Percentiles rank a stretch among this genome's conserved stretches.
Conservation (phyloP, 176 grass and related monocot species). For the Musa schizocarpa region DNA sequence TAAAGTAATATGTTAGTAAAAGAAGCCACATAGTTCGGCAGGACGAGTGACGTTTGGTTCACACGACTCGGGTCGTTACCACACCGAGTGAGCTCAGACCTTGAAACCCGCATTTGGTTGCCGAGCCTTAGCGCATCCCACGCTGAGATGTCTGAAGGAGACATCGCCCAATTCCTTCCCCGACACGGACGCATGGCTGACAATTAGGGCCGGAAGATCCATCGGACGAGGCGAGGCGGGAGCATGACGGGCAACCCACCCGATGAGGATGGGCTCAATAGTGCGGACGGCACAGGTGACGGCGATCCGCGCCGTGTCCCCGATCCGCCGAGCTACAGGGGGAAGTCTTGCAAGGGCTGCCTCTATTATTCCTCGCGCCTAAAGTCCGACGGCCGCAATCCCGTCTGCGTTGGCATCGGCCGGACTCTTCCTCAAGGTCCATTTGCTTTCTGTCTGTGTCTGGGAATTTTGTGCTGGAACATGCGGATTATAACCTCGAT, state of each 20-base stretch:
- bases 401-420: slow-evolving; percentile 77
- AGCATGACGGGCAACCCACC: not conserved
- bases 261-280: not conserved
- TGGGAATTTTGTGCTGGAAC: not conserved
- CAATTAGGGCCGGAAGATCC: no score
- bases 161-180: no score
- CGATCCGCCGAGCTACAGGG: slow-evolving; percentile 20
- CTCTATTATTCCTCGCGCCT: slow-evolving; percentile 85
- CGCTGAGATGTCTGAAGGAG: no score
- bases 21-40: no score
- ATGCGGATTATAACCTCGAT: not conserved
- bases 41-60: no score
- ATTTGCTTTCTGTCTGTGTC: not conserved
- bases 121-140: no score
- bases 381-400: slow-evolving; percentile 60
- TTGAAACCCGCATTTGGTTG: no score
- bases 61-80: no score
- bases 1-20: no score
- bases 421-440: slow-evolving; percentile 73
- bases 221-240: not conserved
- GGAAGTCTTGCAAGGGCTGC: slow-evolving; percentile 90
- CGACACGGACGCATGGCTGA: no score
- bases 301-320: not conserved
- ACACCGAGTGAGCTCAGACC: no score
- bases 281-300: not conserved